Base-by-base conservation (phyloP, 148 eudicot genomes). In the Suaeda aralocaspica region DNA sequence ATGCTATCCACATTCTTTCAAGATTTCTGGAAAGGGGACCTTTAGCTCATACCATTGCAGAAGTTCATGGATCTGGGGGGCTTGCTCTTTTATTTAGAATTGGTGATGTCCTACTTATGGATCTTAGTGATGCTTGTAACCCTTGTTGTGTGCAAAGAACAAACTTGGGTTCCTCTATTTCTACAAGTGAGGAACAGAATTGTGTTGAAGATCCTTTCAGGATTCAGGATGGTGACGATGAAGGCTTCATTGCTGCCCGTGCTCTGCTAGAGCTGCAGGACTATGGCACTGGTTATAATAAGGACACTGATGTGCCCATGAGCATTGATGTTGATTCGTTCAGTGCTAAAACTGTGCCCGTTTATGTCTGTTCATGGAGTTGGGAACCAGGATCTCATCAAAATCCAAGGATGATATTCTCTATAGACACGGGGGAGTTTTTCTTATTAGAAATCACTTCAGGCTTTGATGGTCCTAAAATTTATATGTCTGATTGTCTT, bases 261-360 rank as follows among this genome's bases (percentile, higher is more conserved):
- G 96, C 98, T 56, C 71, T 93, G 53, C 75, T 93, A 76, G 92
- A 93, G 87, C 84, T 93, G 42, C 82, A 89, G 72, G 98, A 88
- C 62, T 79, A 79, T 86, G 77, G 80, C 68, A 64, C 76, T 71
- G 83, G 73, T 67, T 60, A 66, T 57, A 77, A 60, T 83, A 90
- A 93, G 81, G 82, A 80, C 65, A 94, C 87, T 72, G 98, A 93
- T 75, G n/a, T n/a, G n/a, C 96, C 96, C 58, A 93, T 93, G 96
- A 86, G 80, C 75, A 81, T 93, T 65, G 96, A 93, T 78, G 78
- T 61, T 58, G 87, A 87, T 66, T 18, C 64, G 50, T 70, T 81
- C 64, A 71, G 61, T 72, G 72, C 69, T 51, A 82, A 81, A 42
- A 78, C 86, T 66, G 74, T 81, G 68, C 82, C 82, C 13, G 85